Percentiles rank a stretch among this genome's conserved stretches.
Evolutionary conservation across 768 basidiomycete genomes (phyloP).

Genomic region (Mycena capillaripes): DNA sequence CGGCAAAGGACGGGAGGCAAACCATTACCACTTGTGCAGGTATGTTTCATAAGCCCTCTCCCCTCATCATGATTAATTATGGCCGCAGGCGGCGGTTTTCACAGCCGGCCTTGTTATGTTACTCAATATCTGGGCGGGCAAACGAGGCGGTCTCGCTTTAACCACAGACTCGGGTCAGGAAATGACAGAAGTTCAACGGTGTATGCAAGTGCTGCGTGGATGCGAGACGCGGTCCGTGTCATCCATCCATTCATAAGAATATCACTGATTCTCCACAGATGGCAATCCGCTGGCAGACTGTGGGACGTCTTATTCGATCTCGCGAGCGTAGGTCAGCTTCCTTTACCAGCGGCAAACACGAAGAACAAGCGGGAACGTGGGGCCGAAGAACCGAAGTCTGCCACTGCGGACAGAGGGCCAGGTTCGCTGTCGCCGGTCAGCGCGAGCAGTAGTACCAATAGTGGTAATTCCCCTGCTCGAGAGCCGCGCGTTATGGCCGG

Average conservation of each 20-base stretch:
- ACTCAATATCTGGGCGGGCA: slow-evolving; percentile 76
- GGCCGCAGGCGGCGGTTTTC: slow-evolving; percentile 51
- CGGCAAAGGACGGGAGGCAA: slow-evolving; percentile 48
- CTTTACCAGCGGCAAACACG: slow-evolving; percentile 34
- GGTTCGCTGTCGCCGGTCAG: not conserved
- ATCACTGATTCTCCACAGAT: slow-evolving; percentile 43
- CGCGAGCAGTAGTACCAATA: not conserved
- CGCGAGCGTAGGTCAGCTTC: slow-evolving; percentile 39
- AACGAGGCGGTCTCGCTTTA: slow-evolving; percentile 54
- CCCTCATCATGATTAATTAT: slow-evolving; percentile 13
- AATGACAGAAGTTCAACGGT: slow-evolving; percentile 72
- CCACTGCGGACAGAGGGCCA: slow-evolving; percentile 22
- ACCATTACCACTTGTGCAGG: slow-evolving; percentile 54
- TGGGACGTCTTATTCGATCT: slow-evolving; percentile 47
- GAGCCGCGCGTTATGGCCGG: not conserved
- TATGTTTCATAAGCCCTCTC: slow-evolving; percentile 33
- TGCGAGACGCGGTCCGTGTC: slow-evolving; percentile 55
- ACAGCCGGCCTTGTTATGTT: slow-evolving; percentile 68
- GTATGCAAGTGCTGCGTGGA: slow-evolving; percentile 64
- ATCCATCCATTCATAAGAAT: not conserved
- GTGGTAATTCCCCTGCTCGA: not conserved
- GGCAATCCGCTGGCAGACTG: slow-evolving; percentile 56
- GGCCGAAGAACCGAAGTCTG: slow-evolving; percentile 53
- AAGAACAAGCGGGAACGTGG: slow-evolving; percentile 66
- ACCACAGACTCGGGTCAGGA: slow-evolving; percentile 63